Conservation (phyloP, 73 alveolate species). For the Paramecium octaurelia region DNA sequence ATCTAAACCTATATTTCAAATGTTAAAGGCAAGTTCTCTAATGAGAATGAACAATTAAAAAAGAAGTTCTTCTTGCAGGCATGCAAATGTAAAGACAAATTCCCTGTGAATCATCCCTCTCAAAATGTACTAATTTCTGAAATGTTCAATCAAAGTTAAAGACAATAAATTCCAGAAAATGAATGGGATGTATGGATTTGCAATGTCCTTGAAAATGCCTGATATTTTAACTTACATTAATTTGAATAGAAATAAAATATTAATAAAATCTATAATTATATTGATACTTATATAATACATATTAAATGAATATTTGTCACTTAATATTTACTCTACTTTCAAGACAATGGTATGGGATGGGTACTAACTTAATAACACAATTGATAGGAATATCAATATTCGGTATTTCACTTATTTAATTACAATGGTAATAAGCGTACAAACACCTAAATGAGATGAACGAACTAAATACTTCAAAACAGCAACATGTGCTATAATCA, state of each 20-base stretch:
- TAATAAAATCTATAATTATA: neutral
- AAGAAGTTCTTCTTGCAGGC: neutral
- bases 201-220: neutral
- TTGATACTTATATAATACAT: neutral
- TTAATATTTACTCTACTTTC: neutral
- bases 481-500: constrained; percentile 63
- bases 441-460: constrained; percentile 3
- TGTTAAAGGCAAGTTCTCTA: neutral
- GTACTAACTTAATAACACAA: neutral
- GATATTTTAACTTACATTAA: neutral
- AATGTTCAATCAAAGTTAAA: neutral
- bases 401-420: constrained; percentile 13
- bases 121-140: neutral
- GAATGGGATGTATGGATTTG: constrained; percentile 2
- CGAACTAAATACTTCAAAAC: neutral
- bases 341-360: neutral
- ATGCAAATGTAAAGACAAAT: neutral
- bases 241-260: neutral
- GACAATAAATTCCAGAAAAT: neutral
- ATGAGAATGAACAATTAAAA: neutral
- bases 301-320: neutral
- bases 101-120: constrained; percentile 18
- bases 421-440: constrained; percentile 58
- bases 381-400: neutral
- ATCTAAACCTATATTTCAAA: neutral